Conservation (phyloP, 495 filamentous ascomycete genomes). For the Podospora fimiseda region DNA sequence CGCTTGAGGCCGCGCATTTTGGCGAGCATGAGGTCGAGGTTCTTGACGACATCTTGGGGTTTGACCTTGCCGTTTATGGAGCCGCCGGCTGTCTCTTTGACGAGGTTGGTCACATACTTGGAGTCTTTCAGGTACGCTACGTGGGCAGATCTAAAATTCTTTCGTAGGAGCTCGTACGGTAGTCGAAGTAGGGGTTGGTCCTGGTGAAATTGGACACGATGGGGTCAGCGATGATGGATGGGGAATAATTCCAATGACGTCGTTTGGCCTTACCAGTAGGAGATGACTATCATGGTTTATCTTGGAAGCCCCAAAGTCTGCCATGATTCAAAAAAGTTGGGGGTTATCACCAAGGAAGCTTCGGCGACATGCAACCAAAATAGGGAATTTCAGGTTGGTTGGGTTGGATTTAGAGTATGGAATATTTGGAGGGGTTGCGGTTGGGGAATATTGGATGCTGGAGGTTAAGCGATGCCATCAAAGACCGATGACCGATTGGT, state of each 20-base stretch:
- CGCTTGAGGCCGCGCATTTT: constrained; percentile 80
- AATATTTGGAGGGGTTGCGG: background rate
- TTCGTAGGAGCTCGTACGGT: constrained; percentile 82
- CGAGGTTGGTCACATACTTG: constrained; percentile 57
- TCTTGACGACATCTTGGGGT: constrained; percentile 63
- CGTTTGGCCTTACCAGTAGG: constrained; percentile 33
- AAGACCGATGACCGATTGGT: background rate
- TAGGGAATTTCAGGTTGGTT: too few species aligned
- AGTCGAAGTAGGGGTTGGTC: constrained; percentile 93
- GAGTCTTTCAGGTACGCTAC: constrained; percentile 73
- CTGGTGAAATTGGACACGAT: constrained; percentile 35
- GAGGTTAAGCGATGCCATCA: background rate
- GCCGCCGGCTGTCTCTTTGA: constrained; percentile 63
- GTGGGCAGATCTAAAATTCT: constrained; percentile 88
- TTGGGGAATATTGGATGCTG: background rate
- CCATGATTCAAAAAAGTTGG: too few species aligned
- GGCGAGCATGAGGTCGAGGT: constrained; percentile 75
- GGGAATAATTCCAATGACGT: too few species aligned
- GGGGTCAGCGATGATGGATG: background rate
- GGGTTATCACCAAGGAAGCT: too few species aligned
- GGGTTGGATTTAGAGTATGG: constrained; percentile 1
- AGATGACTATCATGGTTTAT: constrained; percentile 45
- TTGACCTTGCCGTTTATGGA: constrained; percentile 54
- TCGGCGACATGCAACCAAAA: too few species aligned
- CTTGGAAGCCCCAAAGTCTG: constrained; percentile 35